Evolutionary conservation across 352 stramenopile species (phyloP), one percentile per base, ranked within the genome.

Genomic region (Phytopythium montanum): DNA sequence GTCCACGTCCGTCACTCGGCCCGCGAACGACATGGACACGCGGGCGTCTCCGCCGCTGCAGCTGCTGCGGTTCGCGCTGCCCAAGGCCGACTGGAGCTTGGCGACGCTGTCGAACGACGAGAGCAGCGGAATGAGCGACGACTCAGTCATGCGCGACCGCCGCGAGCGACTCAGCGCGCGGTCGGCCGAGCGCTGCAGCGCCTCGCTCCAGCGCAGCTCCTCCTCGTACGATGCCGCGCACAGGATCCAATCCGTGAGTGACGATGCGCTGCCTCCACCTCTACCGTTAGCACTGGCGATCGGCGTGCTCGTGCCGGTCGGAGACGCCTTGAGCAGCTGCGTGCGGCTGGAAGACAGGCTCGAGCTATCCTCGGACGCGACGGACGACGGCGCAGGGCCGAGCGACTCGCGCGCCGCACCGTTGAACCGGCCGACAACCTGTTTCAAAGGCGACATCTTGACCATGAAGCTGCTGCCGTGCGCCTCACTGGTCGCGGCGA

Each of bases 171-270:
- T 62, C 42, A 91, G 48, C n/a, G 81, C 79, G 23, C 83, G 81
- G 53, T 93, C 84, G 0, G 84, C 84, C 18, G 81, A 86, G 10
- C 78, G 66, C 51, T 93, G 84, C 19, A 93, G 74, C 5, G 81
- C 81, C 49, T 69, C 68, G 21, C 73, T 82, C 84, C 84, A 93
- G 18, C 71, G 70, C 14, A 75, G 62, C 48, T 93, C 81, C 41
- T 93, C 81, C 28, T 86, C 69, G 45, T 88, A 80, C 3, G 61
- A 79, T 16, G 64, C 74, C 44, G 81, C 81, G 38, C 79, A 90
- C 49, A 91, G 66, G 12, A 90, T 85, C 84, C 84, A 93, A n/a
- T 85, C 81, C 13, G 36, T 56, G n/a, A 52, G 45, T 4, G 33
- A 28, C 13, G 51, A 56, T 19, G 31, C 51, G 3, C 31, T 33